phyloP scores from a whole-genome alignment of 495 filamentous ascomycete genomes.

The Penicillium steckii region DNA sequence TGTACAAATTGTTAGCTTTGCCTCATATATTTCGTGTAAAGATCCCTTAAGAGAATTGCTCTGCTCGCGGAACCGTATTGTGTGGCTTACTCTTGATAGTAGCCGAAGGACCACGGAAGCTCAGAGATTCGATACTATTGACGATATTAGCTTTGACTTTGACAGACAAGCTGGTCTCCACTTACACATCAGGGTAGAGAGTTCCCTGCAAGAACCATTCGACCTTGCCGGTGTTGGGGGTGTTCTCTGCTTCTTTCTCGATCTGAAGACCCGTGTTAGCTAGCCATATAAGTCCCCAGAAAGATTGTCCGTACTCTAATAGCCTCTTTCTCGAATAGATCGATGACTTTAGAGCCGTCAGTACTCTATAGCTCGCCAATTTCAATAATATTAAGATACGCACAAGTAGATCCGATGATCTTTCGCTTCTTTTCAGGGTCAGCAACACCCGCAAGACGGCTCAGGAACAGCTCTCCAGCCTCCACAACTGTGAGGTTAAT shows the following conservation, averaged over 20 bases:
- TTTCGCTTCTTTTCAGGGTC: conserved; percentile 94
- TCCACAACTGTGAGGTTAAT: conserved; percentile 92
- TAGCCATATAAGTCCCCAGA: neutral
- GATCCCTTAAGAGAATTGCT: neutral
- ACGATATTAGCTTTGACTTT: conserved; percentile 4
- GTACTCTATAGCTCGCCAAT: conserved; percentile 3
- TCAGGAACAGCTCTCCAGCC: conserved; percentile 71
- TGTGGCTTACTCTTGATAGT: conserved; percentile 26
- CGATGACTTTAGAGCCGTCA: conserved; percentile 65
- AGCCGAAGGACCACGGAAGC: conserved; percentile 19
- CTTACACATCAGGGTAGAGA: conserved; percentile 56
- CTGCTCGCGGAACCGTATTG: neutral
- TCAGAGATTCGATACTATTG: conserved; percentile 17
- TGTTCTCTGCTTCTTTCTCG: conserved; percentile 44
- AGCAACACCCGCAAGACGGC: conserved; percentile 65
- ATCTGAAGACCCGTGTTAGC: conserved; percentile 16
- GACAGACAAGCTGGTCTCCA: neutral
- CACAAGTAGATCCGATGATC: conserved; percentile 65
- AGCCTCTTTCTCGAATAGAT: conserved; percentile 82
- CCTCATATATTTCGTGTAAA: neutral
- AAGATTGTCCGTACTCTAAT: conserved; percentile 52
- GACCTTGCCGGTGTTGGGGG: conserved; percentile 64
- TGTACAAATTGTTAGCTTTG: conserved; percentile 19
- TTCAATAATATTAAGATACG: conserved; percentile 2
- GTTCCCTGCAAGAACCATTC: conserved; percentile 87